phyloP scores from a whole-genome alignment of 257 asterid genomes.

The Primulina huaijiensis region DNA sequence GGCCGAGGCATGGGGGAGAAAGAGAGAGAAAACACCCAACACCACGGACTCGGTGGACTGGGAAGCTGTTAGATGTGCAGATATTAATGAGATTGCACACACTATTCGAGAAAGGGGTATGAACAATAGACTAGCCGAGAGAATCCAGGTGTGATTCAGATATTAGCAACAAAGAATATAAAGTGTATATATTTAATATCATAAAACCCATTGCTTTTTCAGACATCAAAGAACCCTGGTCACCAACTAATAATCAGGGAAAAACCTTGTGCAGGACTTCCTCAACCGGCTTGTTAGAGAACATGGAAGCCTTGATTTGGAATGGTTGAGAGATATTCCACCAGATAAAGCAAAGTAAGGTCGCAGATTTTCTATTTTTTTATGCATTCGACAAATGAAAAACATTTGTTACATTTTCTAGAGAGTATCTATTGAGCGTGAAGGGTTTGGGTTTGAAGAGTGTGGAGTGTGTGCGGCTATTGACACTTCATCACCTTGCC shows the following conservation, averaged over 20 bases:
- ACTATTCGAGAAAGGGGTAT: slow-evolving; percentile 92
- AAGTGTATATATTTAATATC: neutral
- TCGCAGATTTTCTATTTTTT: neutral
- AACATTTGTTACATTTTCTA: slow-evolving; percentile 21
- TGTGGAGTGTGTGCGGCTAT: slow-evolving; percentile 59
- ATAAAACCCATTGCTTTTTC: neutral
- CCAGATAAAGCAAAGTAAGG: neutral
- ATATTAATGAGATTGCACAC: slow-evolving; percentile 72
- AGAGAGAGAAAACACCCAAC: slow-evolving; percentile 49
- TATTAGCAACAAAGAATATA: slow-evolving; percentile 13
- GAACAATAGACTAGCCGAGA: slow-evolving; percentile 89
- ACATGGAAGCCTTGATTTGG: neutral
- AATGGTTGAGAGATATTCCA: neutral
- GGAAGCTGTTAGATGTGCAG: slow-evolving; percentile 84
- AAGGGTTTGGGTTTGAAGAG: slow-evolving; percentile 58
- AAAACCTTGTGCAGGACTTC: neutral
- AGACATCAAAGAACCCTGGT: neutral
- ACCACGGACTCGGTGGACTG: slow-evolving; percentile 90
- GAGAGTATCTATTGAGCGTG: slow-evolving; percentile 49
- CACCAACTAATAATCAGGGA: neutral
- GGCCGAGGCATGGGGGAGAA: slow-evolving; percentile 40
- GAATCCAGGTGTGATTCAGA: slow-evolving; percentile 63
- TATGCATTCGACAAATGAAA: neutral
- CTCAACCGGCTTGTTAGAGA: neutral
- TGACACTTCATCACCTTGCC: slow-evolving; percentile 59